Conservation (phyloP, 148 eudicot genomes). For the Rhododendron molle region DNA sequence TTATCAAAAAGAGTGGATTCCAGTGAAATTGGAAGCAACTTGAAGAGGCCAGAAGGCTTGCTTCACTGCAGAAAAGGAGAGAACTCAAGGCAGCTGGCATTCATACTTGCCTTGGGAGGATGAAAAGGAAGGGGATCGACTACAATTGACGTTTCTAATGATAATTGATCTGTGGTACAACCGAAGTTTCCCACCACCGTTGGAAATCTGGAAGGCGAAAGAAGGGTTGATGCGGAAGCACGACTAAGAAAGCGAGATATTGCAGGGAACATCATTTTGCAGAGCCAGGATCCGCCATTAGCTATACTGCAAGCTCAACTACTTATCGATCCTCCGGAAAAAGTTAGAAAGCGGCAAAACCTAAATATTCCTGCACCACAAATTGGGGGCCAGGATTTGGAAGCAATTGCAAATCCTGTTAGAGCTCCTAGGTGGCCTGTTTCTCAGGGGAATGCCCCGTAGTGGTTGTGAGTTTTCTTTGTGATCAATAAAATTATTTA, state of each 20-base stretch:
- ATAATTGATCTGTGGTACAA: constrained; percentile 64
- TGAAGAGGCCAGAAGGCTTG: constrained; percentile 78
- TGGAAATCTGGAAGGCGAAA: constrained; percentile 91
- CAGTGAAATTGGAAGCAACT: too few species aligned
- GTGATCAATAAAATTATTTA: too few species aligned
- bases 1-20: too few species aligned
- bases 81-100: constrained; percentile 97
- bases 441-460: too few species aligned
- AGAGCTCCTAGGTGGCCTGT: too few species aligned
- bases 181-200: constrained; percentile 83
- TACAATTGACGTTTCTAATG: constrained; percentile 79
- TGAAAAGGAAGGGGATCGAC: constrained; percentile 86
- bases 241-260: constrained; percentile 79
- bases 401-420: constrained; percentile 62
- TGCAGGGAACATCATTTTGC: constrained; percentile 78
- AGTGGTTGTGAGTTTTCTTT: too few species aligned
- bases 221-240: constrained; percentile 85
- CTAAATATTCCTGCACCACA: constrained; percentile 92
- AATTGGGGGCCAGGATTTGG: constrained; percentile 82
- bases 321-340: constrained; percentile 72
- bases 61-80: constrained; percentile 90
- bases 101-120: constrained; percentile 67
- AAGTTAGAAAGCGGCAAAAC: constrained; percentile 73
- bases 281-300: constrained; percentile 84
- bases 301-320: constrained; percentile 89